These are phyloP conservation scores for Butyriboletus loyo DNA, from an alignment of 768 basidiomycete genomes.

Conservation along the genomic window DNA sequence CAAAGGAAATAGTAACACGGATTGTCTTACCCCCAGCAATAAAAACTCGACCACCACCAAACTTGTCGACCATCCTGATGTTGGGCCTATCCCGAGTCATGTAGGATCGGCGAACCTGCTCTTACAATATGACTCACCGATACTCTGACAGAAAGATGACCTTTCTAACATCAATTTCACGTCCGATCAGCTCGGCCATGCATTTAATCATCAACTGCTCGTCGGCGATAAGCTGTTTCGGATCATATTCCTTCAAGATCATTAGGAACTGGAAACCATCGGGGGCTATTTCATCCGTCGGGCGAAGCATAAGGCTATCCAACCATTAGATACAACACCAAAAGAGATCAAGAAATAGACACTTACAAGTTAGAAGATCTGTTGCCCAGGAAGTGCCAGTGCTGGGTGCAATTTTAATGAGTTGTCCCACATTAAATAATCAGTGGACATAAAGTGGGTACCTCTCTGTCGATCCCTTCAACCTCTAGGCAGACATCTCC, in stretches of 20 bases:
- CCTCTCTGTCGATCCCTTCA: constrained; percentile 29
- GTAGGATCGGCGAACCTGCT: background rate
- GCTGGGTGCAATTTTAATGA: constrained; percentile 6
- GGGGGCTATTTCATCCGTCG: constrained; percentile 15
- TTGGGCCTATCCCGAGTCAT: constrained; percentile 37
- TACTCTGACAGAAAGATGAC: constrained; percentile 26
- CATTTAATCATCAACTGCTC: constrained; percentile 27
- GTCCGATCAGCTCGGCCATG: constrained; percentile 28
- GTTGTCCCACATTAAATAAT: background rate
- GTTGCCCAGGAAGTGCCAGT: constrained; percentile 23
- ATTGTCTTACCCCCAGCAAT: constrained; percentile 40
- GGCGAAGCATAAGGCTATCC: constrained; percentile 8
- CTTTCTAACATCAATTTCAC: constrained; percentile 32
- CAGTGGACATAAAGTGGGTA: background rate
- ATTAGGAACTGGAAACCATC: constrained; percentile 23
- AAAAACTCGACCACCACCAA: constrained; percentile 44
- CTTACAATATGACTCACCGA: constrained; percentile 20
- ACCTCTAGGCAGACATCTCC: constrained; percentile 37
- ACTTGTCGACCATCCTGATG: constrained; percentile 45
- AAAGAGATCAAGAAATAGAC: background rate
- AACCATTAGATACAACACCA: background rate
- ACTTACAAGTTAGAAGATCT: constrained; percentile 5
- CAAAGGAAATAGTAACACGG: background rate
- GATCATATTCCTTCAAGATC: constrained; percentile 1
- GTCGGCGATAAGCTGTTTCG: constrained; percentile 16